Evolutionary conservation across 805 yeast species (phyloP), one percentile per base, ranked within the genome.

Genomic region (Starmerella apis): DNA sequence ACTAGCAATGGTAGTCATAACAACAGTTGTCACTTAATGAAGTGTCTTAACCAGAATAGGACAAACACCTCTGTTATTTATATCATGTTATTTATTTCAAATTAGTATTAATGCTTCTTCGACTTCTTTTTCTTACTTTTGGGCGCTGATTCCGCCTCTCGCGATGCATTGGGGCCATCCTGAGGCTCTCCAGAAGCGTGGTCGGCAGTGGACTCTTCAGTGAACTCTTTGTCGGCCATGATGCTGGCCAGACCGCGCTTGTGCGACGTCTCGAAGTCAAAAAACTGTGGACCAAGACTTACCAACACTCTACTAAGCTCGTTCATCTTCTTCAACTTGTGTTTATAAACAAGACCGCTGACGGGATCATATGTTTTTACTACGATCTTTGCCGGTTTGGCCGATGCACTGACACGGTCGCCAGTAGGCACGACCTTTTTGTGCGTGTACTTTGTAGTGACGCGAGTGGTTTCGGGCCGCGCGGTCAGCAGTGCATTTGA

Each of bases 261-360:
- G 25, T 42, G 46, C 22, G 38, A 18, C 23, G 42, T 32, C 9
- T 41, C 53, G 39, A 61, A 52, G 18, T 59, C 61, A 19, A 66
- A 63, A 6, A 59, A 56, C 24, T 62, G 58, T 7, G 70, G 69
- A 20, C 94, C 94, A 43, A 86, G 61, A 6, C 84, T 82, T 44
- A 84, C 76, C 62, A 84, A 67, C 20, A 86, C 61, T 56, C 88
- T 74, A 22, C 85, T 78, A 41, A 87, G 74, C 63, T 86, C 94
- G 62, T 86, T 85, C 43, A 73, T 66, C 56, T 81, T 80, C 54
- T 69, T 68, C 0, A 90, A 79, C 52, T 69, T 71, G 61, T 72
- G 77, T 53, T 71, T 73, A 64, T 80, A 74, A 52, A 80, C 73
- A 36, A 79, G 71, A 7, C 88, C 88, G 16, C 78, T 69, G 16